These are phyloP conservation scores for Paramecium biaurelia DNA, from an alignment of 73 alveolate species.

Conservation along the genomic window DNA sequence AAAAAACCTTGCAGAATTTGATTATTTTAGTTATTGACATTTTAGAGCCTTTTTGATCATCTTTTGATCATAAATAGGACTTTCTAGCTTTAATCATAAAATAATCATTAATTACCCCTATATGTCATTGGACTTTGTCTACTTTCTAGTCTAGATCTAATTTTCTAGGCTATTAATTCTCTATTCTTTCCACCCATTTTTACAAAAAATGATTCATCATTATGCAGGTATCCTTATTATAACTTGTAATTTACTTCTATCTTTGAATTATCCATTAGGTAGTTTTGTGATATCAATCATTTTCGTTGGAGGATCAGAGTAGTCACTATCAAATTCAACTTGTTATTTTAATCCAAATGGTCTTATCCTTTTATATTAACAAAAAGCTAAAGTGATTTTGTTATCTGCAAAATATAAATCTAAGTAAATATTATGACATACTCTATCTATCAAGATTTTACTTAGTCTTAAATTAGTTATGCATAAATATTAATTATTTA, in stretches of 20 bases:
- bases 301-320: background rate
- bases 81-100: background rate
- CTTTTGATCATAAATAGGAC: background rate
- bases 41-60: background rate
- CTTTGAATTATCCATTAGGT: slow-evolving; percentile 37
- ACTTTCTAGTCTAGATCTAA: background rate
- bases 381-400: background rate
- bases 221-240: background rate
- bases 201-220: slow-evolving; percentile 45
- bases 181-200: slow-evolving; percentile 38
- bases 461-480: background rate
- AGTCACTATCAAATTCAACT: background rate
- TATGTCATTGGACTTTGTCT: background rate
- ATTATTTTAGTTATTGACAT: background rate
- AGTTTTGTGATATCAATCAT: slow-evolving; percentile 40
- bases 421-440: background rate
- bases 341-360: background rate
- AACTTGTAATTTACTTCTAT: background rate
- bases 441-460: background rate
- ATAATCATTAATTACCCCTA: background rate
- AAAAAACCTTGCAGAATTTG: background rate
- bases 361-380: background rate
- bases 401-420: background rate
- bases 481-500: background rate
- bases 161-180: background rate